Conservation (phyloP, 495 filamentous ascomycete genomes). For the Podospora australis region DNA sequence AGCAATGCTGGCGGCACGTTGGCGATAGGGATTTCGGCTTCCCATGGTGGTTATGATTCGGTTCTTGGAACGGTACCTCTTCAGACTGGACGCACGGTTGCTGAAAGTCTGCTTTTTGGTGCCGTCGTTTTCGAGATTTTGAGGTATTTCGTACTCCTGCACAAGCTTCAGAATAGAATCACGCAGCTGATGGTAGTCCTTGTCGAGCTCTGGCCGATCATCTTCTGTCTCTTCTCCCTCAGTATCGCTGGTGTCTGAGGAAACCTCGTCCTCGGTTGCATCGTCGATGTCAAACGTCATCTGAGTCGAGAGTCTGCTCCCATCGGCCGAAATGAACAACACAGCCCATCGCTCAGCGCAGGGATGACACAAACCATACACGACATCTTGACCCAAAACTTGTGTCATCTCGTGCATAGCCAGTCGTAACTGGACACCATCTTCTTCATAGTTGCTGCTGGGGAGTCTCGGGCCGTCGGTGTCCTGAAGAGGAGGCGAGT, state of each 20-base stretch:
- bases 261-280: constrained; percentile 56
- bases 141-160: constrained; percentile 69
- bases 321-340: constrained; percentile 68
- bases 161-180: constrained; percentile 77
- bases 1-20: constrained; percentile 31
- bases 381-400: constrained; percentile 51
- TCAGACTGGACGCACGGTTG: constrained; percentile 51
- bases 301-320: constrained; percentile 58
- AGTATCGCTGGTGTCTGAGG: constrained; percentile 52
- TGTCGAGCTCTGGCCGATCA: constrained; percentile 63
- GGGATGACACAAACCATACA: constrained; percentile 59
- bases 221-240: constrained; percentile 58
- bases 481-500: constrained; percentile 37
- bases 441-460: constrained; percentile 46
- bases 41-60: constrained; percentile 45
- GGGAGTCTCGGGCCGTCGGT: constrained; percentile 26
- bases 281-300: constrained; percentile 68
- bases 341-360: constrained; percentile 70
- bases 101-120: constrained; percentile 53
- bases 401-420: constrained; percentile 62
- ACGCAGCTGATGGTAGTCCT: constrained; percentile 77
- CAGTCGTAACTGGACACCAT: constrained; percentile 47
- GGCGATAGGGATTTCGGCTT: constrained; percentile 51
- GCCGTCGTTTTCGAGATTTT: constrained; percentile 47
- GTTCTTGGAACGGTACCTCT: constrained; percentile 45